Base-by-base conservation (phyloP, 2,329 filamentous ascomycete species). In the Moelleriella libera region DNA sequence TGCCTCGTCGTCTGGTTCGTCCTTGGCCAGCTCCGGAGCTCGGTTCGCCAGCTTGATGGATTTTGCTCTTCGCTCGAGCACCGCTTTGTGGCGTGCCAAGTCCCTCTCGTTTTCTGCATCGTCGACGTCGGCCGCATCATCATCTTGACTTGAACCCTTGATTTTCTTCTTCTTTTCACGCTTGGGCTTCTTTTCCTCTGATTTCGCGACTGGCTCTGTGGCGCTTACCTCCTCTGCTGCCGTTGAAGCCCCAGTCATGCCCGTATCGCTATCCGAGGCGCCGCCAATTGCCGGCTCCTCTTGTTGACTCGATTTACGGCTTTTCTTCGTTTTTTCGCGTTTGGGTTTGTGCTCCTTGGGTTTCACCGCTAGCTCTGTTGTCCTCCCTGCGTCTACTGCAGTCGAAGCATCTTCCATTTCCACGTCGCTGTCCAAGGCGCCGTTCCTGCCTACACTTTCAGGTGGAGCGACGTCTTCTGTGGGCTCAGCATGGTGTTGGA, bases 61-160 rank as follows among this genome's bases (percentile, higher is more conserved):
- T 54, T 75, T 81, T 21, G 71, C 65, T 40, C 73, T 70, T 53
- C 76, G 78, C 43, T 75, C 68, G 34, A 82, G 62, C 4, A 82
- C 63, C 1, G 68, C 61, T 50, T 70, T 76, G 56, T 78, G 69
- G 29, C 69, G 61, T 32, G 60, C 55, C 21, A 21, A 10, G 62
- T 59, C 31, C 54, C 37, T 59, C 56, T 5, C 57, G 53, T 14
- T 11, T 21, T n/a, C 40, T 41, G 10, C 52, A 4, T 58, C 49
- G 7, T 59, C 56, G 21, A 55, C 51, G 8, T 46, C 40, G 6
- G 10, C n/a, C 14, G 40, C 11, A 11, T 43, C 29, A 64, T 51
- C 64, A 62, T 51, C 50, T 28, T 49, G 21, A 21, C 21, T 21
- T 21, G 21, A 21, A 21, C 21, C 21, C 21, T 21, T 21, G 21